A percentile compares a stretch with the other conserved stretches of the same genome.
phyloP scores from a whole-genome alignment of 805 yeast species.

The Candida palmyrensis region DNA sequence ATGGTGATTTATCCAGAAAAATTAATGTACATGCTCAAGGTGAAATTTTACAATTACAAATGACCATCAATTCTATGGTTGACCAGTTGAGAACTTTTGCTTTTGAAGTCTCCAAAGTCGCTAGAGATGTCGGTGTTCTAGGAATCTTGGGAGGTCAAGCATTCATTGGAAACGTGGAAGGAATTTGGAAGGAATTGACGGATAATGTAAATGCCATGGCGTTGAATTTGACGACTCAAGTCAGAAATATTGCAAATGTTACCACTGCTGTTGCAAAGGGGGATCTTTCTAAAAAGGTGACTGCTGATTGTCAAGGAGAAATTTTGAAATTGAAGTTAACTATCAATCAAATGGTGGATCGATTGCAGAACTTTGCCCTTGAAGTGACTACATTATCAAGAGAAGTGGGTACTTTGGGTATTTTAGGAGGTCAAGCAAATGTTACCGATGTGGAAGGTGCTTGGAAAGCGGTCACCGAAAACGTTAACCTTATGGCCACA shows the following conservation, averaged over 20 bases:
- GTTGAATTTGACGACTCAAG: slow-evolving; percentile 79
- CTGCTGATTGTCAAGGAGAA: slow-evolving; percentile 79
- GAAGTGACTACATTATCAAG: slow-evolving; percentile 44
- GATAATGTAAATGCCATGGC: slow-evolving; percentile 93
- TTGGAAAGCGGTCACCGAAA: slow-evolving; percentile 46
- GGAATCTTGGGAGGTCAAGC: slow-evolving; percentile 91
- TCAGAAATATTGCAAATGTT: slow-evolving; percentile 80
- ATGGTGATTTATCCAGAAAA: slow-evolving; percentile 77
- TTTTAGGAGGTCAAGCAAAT: slow-evolving; percentile 46
- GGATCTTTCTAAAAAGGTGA: slow-evolving; percentile 72
- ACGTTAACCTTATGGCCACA: slow-evolving; percentile 44
- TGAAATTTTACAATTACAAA: slow-evolving; percentile 77
- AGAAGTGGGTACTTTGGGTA: slow-evolving; percentile 45
- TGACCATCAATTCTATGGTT: slow-evolving; percentile 85
- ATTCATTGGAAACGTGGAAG: slow-evolving; percentile 69
- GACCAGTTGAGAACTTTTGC: slow-evolving; percentile 80
- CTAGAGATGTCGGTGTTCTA: slow-evolving; percentile 85
- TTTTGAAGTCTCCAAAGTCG: slow-evolving; percentile 80
- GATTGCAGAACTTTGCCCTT: slow-evolving; percentile 42
- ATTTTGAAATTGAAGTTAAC: slow-evolving; percentile 42
- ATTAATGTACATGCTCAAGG: slow-evolving; percentile 92
- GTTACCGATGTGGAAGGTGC: slow-evolving; percentile 49
- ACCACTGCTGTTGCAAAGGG: slow-evolving; percentile 87
- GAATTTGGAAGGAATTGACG: slow-evolving; percentile 83
- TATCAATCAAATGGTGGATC: slow-evolving; percentile 49